phyloP scores from a whole-genome alignment of 1,284 basidiomycete species.

The Irpex rosettiformis region DNA sequence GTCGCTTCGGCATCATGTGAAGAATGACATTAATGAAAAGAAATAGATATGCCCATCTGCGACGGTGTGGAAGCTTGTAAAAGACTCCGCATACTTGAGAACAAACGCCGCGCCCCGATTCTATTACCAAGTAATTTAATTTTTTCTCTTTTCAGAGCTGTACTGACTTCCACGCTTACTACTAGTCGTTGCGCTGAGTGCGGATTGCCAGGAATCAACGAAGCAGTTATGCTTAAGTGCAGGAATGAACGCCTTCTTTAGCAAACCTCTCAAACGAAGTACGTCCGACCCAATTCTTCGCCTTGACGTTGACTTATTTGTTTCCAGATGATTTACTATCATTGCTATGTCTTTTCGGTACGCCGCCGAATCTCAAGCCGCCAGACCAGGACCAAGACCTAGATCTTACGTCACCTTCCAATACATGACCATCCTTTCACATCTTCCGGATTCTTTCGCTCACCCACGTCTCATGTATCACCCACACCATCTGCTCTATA shows the following conservation, averaged over 20 bases:
- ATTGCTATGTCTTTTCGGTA: conserved; percentile 19
- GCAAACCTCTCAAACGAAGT: conserved; percentile 66
- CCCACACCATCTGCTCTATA: conserved; percentile 3
- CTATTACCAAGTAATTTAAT: conserved; percentile 51
- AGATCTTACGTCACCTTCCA: neutral
- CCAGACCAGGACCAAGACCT: conserved; percentile 4
- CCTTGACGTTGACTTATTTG: neutral
- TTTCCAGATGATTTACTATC: conserved; percentile 20
- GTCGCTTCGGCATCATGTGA: neutral
- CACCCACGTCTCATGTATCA: neutral
- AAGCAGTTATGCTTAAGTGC: conserved; percentile 69
- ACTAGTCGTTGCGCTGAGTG: conserved; percentile 65
- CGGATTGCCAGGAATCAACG: conserved; percentile 71
- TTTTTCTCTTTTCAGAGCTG: neutral
- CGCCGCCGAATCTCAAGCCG: conserved; percentile 4
- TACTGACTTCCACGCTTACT: conserved; percentile 1
- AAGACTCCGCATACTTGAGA: conserved; percentile 55
- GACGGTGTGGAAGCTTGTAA: conserved; percentile 73
- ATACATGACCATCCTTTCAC: neutral
- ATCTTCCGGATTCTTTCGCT: neutral
- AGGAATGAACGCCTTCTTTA: conserved; percentile 71
- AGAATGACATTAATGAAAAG: neutral
- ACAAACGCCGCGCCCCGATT: conserved; percentile 43
- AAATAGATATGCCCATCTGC: conserved; percentile 68
- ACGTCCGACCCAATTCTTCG: conserved; percentile 20